These are phyloP conservation scores for Hypoxylon lienhwacheense DNA, from an alignment of 495 filamentous ascomycete genomes.

Conservation along the genomic window DNA sequence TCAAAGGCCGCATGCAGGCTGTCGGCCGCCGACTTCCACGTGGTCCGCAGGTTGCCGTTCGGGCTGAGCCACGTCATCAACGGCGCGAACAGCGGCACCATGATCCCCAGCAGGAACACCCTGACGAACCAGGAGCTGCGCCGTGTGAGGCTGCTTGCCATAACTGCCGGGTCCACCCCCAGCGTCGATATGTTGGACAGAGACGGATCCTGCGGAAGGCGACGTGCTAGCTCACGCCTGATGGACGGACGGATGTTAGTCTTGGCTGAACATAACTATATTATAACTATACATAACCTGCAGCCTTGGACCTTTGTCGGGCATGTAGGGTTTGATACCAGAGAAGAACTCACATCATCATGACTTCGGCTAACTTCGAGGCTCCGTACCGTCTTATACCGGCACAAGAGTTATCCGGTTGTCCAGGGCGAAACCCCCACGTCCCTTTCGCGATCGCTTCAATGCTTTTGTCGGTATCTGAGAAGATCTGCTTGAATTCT, in stretches of 20 bases:
- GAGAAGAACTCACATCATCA: slow-evolving; percentile 42
- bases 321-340: not conserved
- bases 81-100: slow-evolving; percentile 19
- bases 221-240: slow-evolving; percentile 43
- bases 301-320: not conserved
- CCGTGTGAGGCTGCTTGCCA: slow-evolving; percentile 38
- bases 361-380: slow-evolving; percentile 42
- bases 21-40: slow-evolving; percentile 49
- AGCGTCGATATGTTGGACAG: slow-evolving; percentile 40
- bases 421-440: slow-evolving; percentile 37
- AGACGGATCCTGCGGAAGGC: slow-evolving; percentile 36
- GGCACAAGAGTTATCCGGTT: slow-evolving; percentile 7
- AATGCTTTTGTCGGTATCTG: slow-evolving; percentile 29
- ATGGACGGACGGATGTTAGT: not conserved
- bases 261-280: not conserved
- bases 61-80: slow-evolving; percentile 30
- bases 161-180: slow-evolving; percentile 42
- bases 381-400: slow-evolving; percentile 47
- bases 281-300: not conserved
- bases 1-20: slow-evolving; percentile 44
- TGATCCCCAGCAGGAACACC: slow-evolving; percentile 6
- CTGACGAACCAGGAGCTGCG: slow-evolving; percentile 26
- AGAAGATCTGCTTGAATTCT: slow-evolving; percentile 37
- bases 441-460: slow-evolving; percentile 43
- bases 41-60: slow-evolving; percentile 42